Evolutionary conservation across 73 alveolate genomes (phyloP).

Genomic region (Strombidium stylifer): DNA sequence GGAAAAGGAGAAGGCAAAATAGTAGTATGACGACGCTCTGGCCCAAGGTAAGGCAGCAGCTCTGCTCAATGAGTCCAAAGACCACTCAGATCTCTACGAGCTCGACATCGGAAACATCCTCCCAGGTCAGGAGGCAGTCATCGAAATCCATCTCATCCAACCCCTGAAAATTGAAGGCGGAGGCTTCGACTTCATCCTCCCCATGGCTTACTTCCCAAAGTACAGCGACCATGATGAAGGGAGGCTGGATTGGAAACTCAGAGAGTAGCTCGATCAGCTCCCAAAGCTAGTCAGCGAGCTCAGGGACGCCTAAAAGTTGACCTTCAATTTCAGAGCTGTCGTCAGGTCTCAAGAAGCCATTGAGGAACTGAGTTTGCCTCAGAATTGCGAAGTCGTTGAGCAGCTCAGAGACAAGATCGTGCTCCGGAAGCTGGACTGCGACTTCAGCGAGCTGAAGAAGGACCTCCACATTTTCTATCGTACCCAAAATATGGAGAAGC

Average conservation of each 20-base stretch:
- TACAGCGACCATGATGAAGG: background rate
- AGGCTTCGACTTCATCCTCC: constrained; percentile 5
- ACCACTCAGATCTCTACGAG: background rate
- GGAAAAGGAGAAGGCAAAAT: constrained; percentile 15
- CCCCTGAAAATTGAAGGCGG: constrained; percentile 5
- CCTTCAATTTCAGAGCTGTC: constrained; percentile 6
- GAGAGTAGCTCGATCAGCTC: background rate
- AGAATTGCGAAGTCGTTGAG: too few species aligned
- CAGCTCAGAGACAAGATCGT: too few species aligned
- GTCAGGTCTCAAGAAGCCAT: too few species aligned
- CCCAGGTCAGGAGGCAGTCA: constrained; percentile 14
- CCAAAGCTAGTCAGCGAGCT: background rate
- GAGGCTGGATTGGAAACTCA: background rate
- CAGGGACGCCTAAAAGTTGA: background rate
- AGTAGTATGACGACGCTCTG: constrained; percentile 32
- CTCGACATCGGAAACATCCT: constrained; percentile 13
- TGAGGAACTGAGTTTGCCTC: too few species aligned
- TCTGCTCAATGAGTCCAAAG: background rate
- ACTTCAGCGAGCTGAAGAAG: background rate
- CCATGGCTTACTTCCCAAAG: constrained; percentile 11
- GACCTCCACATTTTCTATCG: background rate
- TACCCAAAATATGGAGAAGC: too few species aligned
- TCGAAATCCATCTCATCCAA: background rate
- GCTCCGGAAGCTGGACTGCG: background rate
- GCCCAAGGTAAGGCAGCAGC: constrained; percentile 22